Conservation (phyloP, 441 rosid genomes). For the Erodium texanum region DNA sequence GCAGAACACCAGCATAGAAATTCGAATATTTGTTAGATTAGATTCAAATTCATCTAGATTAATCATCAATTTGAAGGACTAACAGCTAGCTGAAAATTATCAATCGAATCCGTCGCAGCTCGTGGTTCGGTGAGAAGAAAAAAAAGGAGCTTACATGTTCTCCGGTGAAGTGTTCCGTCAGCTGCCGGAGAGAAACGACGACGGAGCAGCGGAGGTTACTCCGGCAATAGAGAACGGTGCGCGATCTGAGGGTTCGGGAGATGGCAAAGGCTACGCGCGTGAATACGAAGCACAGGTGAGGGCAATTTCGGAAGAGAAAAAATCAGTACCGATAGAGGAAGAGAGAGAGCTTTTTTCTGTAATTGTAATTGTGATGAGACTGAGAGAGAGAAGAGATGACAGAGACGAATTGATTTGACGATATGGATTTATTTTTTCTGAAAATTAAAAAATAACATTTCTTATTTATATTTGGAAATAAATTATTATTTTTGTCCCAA, state of each 20-base stretch:
- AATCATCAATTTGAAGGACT: background rate
- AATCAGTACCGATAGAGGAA: background rate
- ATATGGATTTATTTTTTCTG: background rate
- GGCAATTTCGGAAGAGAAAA: slow-evolving; percentile 6
- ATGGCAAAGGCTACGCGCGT: background rate
- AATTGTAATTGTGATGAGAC: background rate
- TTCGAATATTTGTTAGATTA: background rate
- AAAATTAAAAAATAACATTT: too few relatives aligned
- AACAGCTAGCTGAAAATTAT: background rate
- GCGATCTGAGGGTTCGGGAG: slow-evolving; percentile 8
- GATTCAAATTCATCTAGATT: background rate
- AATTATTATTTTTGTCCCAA: background rate
- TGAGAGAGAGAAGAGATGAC: background rate
- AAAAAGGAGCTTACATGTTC: background rate
- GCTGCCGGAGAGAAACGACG: background rate
- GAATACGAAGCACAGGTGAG: background rate
- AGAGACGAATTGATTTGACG: background rate
- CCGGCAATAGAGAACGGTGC: background rate
- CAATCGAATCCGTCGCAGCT: background rate
- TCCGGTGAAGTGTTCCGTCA: background rate
- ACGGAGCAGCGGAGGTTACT: slow-evolving; percentile 8
- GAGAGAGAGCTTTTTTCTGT: background rate
- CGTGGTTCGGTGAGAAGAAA: background rate
- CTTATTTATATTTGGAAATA: too few relatives aligned
- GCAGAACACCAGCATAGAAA: background rate